Base-by-base conservation (phyloP, 257 asterid species). In the Nicotiana noctiflora region DNA sequence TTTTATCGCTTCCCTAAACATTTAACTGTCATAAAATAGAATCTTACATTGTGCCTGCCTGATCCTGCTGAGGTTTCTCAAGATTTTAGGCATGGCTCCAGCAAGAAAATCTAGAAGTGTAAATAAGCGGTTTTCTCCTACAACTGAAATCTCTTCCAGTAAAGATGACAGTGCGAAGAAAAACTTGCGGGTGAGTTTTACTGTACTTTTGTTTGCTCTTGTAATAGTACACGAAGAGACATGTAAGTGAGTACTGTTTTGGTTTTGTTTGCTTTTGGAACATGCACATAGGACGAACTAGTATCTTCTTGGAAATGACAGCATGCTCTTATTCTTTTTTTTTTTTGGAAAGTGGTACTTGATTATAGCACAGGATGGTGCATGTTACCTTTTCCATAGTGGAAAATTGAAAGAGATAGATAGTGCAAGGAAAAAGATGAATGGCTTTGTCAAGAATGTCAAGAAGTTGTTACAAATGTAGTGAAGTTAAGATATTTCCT, bases 111-210 rank as follows among this genome's bases (percentile, higher is more conserved):
- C 91, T 32, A 87, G 92, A 85, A 94, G 87, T 27, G 84, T 87
- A 82, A 88, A 88, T 77, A 90, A 88, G 88, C 86, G 88, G 31
- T 84, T 87, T 80, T 88, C 94, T 76, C 77, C 83, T 86, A 57
- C 81, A 70, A 72, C 83, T 63, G 95, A 94, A 51, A 92, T 83
- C 11, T 90, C 95, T 82, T 93, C 95, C 72, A 83, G 83, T 82
- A 94, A 89, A 88, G 95, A 90, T 79, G 91, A 88, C 51, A 85
- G 72, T 82, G 68, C 87, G 64, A 89, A 88, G 87, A 89, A 88
- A 87, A 88, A 81, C 85, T 88, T 66, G 81, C 79, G 92, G 89
- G 98, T 94, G 89, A 94, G 95, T 68, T 83, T 66, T 86, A 56
- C 65, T 19, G 18, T 3, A 68, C 44, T 79, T 63, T 10, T 61